Base-by-base conservation (phyloP, 2,329 filamentous ascomycete species). In the Colletotrichum magnum region DNA sequence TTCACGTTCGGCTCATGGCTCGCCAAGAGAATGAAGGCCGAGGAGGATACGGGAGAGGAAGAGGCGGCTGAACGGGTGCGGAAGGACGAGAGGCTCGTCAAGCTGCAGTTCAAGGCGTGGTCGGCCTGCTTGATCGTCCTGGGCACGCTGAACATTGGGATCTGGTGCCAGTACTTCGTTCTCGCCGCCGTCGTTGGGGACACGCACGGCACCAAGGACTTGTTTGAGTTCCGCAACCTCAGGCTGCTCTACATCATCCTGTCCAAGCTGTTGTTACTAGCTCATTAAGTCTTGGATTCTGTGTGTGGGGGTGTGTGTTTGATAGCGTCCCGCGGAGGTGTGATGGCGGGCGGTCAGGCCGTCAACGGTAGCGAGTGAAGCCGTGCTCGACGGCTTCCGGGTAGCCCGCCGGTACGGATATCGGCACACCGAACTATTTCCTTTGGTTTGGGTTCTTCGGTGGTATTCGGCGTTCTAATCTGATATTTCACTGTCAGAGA, bases 111-210 rank as follows among this genome's bases (percentile, higher is more conserved):
- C 18, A 50, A 18, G 21, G 12, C 18, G 6, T 50, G 10, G 16
- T 21, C 47, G 13, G 47, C 18, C 16, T 26, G 5, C 18, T 7
- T 50, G n/a, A 18, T 21, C 21, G 12, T 21, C 21, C 10, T 21
- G 47, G 47, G 12, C 16, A 21, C 18, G 12, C 47, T 50, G 16
- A 24, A 13, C 47, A 18, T 50, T 50, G 12, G 47, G 2, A 21
- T 50, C 18, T 64, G 61, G 61, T 58, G 52, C 43, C 52, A 57
- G 32, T 51, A 28, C 16, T 43, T 51, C 10, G 43, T 64, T 10
- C 15, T 58, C 21, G 52, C 52, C 12, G 61, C 53, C 6, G 52
- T 28, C 2, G 61, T 53, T 2, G 36, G 32, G 26, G 61, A 64
- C 32, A 58, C 43, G 21, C 53, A 58, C 28, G 61, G 61, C 9